A percentile compares a stretch with the other conserved stretches of the same genome.
phyloP scores from a whole-genome alignment of 1,284 basidiomycete genomes.

The Cystobasidiaceae sp. region DNA sequence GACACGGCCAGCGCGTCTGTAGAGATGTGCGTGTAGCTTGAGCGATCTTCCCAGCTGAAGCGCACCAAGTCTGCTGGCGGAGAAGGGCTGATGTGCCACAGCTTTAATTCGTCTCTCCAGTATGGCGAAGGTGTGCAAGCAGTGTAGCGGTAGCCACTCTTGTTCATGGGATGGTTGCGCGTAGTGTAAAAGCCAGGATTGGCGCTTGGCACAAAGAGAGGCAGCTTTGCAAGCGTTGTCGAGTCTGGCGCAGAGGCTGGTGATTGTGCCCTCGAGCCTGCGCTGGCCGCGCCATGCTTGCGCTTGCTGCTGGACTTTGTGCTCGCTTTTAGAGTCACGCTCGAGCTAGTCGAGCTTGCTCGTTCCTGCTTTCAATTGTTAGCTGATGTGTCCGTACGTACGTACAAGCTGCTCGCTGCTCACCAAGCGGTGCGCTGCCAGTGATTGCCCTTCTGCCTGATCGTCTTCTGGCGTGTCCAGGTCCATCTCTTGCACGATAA shows the following conservation, averaged over 20 bases:
- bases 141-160: conserved; percentile 63
- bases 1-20: conserved; percentile 70
- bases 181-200: conserved; percentile 40
- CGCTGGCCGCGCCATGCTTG: conserved; percentile 1
- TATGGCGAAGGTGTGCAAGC: conserved; percentile 61
- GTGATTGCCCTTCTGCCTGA: neutral
- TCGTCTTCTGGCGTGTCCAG: conserved; percentile 13
- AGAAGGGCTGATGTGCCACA: conserved; percentile 70
- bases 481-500: neutral
- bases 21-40: conserved; percentile 63
- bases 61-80: conserved; percentile 59
- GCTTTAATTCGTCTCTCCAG: conserved; percentile 43
- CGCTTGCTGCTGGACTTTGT: conserved; percentile 1
- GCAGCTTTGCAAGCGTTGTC: neutral
- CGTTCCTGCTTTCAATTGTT: neutral
- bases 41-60: conserved; percentile 80
- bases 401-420: neutral
- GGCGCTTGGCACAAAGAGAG: conserved; percentile 1
- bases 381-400: too few species aligned
- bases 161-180: conserved; percentile 56
- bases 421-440: conserved; percentile 5
- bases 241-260: conserved; percentile 17
- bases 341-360: conserved; percentile 13
- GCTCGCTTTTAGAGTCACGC: conserved; percentile 11
- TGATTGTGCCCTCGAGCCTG: conserved; percentile 2